phyloP scores from a whole-genome alignment of 192 early-diverging fungal species.

The Geranomyces variabilis region DNA sequence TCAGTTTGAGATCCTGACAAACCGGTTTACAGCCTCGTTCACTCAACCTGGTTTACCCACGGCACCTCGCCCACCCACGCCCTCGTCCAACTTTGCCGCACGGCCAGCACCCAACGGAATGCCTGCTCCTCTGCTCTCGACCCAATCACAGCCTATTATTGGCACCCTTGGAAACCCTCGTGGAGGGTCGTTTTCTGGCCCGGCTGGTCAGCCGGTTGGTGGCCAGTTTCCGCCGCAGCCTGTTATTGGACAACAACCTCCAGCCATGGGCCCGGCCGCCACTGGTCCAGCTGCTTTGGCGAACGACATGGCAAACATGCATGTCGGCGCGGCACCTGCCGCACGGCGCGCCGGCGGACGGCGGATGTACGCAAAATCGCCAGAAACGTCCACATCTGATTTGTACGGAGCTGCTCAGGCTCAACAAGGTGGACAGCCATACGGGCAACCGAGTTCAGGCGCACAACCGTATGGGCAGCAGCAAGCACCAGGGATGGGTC shows the following conservation, averaged over 20 bases:
- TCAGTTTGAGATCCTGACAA: background rate
- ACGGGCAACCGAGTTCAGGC: background rate
- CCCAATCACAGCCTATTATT: constrained; percentile 1
- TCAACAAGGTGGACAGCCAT: background rate
- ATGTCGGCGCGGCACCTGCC: constrained; percentile 14
- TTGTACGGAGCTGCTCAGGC: background rate
- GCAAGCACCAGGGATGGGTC: background rate
- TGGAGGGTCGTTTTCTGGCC: too few species aligned
- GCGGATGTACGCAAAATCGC: constrained; percentile 27
- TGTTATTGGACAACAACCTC: background rate
- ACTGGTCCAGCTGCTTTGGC: background rate
- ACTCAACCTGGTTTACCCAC: background rate
- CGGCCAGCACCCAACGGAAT: background rate
- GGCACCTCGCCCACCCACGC: background rate
- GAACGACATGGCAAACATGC: constrained; percentile 29
- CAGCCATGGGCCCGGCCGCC: background rate
- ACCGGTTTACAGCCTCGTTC: constrained; percentile 11
- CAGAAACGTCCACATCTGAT: background rate
- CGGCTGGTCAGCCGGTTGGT: background rate
- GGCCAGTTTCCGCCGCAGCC: background rate
- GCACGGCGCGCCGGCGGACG: constrained; percentile 10
- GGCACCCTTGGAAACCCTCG: background rate
- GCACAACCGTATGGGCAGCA: constrained; percentile 9
- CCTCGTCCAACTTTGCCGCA: background rate
- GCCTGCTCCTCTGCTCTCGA: background rate